Evolutionary conservation across 2,329 filamentous ascomycete species (phyloP).

Genomic region (Ascochyta fabae): DNA sequence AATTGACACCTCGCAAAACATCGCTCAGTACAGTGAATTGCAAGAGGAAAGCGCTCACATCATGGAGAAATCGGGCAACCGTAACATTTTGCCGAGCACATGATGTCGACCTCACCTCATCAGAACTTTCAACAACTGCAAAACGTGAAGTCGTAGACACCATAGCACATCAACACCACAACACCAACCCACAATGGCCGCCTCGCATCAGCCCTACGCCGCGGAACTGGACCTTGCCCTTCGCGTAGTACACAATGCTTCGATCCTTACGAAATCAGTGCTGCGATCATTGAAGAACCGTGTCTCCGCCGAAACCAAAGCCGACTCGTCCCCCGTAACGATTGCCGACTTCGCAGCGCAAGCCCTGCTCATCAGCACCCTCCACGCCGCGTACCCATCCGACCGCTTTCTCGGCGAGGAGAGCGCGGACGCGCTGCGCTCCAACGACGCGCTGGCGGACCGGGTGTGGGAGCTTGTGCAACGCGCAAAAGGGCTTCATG

Average conservation of each 20-base stretch:
- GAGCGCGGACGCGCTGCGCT: conserved; percentile 60
- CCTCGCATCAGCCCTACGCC: conserved; percentile 24
- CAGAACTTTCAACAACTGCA: conserved; percentile 1
- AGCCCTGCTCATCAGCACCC: conserved; percentile 64
- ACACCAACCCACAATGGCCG: background rate
- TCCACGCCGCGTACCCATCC: conserved; percentile 60
- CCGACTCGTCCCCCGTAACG: conserved; percentile 66
- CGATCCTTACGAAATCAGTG: conserved; percentile 63
- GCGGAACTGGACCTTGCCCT: conserved; percentile 43
- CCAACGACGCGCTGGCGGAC: conserved; percentile 56
- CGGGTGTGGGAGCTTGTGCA: conserved; percentile 64
- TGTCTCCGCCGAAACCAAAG: conserved; percentile 60
- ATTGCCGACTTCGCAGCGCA: conserved; percentile 70
- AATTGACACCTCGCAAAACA: background rate
- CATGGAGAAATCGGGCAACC: conserved; percentile 5
- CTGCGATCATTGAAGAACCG: conserved; percentile 56
- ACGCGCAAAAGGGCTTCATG: conserved; percentile 39
- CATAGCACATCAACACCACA: conserved; percentile 6
- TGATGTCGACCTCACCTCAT: conserved; percentile 14
- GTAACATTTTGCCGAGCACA: conserved; percentile 13
- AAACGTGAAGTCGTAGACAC: conserved; percentile 7
- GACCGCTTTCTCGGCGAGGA: conserved; percentile 70
- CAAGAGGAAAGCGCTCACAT: background rate
- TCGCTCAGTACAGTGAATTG: background rate
- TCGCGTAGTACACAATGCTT: conserved; percentile 61